Evolutionary conservation across 2,329 filamentous ascomycete genomes (phyloP), one percentile per base, ranked within the genome.

Genomic region (Aspergillus tamarii): DNA sequence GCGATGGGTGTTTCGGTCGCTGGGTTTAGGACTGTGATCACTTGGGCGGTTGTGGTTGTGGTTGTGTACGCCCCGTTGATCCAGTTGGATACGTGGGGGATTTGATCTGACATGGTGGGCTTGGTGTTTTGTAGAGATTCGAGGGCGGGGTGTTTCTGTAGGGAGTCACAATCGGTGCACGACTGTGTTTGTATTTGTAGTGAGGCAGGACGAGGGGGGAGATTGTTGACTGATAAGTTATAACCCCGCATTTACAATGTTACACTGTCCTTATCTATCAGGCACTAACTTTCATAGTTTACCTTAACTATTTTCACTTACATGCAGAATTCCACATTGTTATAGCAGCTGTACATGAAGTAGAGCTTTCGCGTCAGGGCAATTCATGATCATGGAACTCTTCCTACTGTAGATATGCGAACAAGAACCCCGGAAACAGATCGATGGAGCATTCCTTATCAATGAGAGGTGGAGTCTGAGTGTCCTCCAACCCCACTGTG

Each of bases 81-180:
- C 74, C 74, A 77, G 64, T 73, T 77, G 10, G 72, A 72, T n/a
- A 70, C 32, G 26, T 74, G 72, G 2, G 69, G 64, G 11, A 71
- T 58, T 4, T 46, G 28, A 8, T 12, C 12, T 19, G 60, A 23
- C 56, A 59, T 62, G n/a, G 32, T 39, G 30, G n/a, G 0, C 19
- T 23, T 19, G 52, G 1, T 32, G 4, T 2, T 32, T 2, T n/a
- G 14, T 53, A 19, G n/a, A 28, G n/a, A 16, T 11, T 34, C n/a
- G 19, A 19, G 14, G 23, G 11, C 28, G 2, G 1, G 11, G 9
- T 26, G 12, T 26, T 8, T 8, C 21, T 53, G 10, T 53, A 2
- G 19, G 4, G 10, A 9, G 8, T 26, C 16, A n/a, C 16, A 34
- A 28, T 28, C 16, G 11, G n/a, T 21, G 19, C 6, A 1, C 21